A percentile compares a stretch with the other conserved stretches of the same genome.
phyloP scores from a whole-genome alignment of 495 filamentous ascomycete species.

The Paragyromitra xinjiangensis region DNA sequence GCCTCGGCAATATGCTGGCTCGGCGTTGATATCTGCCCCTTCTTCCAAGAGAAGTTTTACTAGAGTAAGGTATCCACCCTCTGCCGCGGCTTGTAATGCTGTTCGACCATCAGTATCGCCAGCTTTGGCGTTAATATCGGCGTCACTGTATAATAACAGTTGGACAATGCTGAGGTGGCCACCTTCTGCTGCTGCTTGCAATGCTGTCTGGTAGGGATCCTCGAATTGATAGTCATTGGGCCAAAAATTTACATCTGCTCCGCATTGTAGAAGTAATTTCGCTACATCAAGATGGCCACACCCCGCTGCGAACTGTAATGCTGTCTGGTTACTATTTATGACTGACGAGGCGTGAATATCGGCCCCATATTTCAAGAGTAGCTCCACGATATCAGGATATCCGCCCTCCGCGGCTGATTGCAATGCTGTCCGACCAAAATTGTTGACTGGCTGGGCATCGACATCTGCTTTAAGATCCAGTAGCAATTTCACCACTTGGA shows the following conservation, averaged over 20 bases:
- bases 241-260: constrained; percentile 1
- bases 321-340: too few species aligned
- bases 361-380: constrained; percentile 47
- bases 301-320: too few species aligned
- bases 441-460: constrained; percentile 1
- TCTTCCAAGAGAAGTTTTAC: neutral
- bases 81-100: neutral
- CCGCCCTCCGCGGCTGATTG: constrained; percentile 14
- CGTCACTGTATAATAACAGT: neutral
- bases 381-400: constrained; percentile 6
- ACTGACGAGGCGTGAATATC: constrained; percentile 26
- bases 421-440: constrained; percentile 9
- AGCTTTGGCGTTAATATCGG: neutral
- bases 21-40: neutral
- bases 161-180: neutral
- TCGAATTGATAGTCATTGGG: neutral
- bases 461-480: constrained; percentile 2
- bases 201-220: neutral
- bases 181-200: neutral
- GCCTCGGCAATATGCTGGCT: neutral
- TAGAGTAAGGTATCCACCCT: neutral
- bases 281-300: neutral
- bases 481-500: neutral
- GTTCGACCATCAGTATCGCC: neutral
- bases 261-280: constrained; percentile 11